Conservation (phyloP, 2,329 filamentous ascomycete species). For the Arthrocladium fulminans region DNA sequence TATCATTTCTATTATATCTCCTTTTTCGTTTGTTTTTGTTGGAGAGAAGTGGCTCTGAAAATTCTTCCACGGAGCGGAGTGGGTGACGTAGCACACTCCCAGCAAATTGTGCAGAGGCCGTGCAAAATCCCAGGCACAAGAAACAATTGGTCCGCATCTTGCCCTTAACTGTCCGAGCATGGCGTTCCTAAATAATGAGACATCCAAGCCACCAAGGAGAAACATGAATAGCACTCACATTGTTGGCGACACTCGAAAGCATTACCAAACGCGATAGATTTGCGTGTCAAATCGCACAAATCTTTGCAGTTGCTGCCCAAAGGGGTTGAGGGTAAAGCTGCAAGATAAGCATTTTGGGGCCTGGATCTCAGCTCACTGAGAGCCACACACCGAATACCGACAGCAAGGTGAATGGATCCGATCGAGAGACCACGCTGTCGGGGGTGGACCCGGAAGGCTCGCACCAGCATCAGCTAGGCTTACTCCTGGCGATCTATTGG, state of each 20-base stretch:
- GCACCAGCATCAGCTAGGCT: not conserved
- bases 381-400: not conserved
- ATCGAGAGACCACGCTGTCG: not conserved
- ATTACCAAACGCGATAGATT: not conserved
- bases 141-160: not conserved
- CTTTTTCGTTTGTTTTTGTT: not conserved
- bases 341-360: not conserved
- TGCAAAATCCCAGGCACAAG: too few relatives aligned
- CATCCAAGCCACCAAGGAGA: not conserved
- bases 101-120: too few relatives aligned
- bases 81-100: too few relatives aligned
- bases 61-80: too few relatives aligned
- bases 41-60: not conserved
- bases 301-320: not conserved
- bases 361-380: not conserved
- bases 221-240: not conserved
- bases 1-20: not conserved
- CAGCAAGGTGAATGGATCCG: not conserved
- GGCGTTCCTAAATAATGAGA: not conserved
- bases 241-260: not conserved
- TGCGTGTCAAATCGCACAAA: not conserved
- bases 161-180: not conserved
- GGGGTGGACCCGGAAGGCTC: not conserved
- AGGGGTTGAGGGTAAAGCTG: not conserved
- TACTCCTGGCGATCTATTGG: slow-evolving; percentile 1